A percentile compares a stretch with the other conserved stretches of the same genome.
phyloP scores from a whole-genome alignment of 2,329 filamentous ascomycete genomes.

The Epichloe glyceriae region DNA sequence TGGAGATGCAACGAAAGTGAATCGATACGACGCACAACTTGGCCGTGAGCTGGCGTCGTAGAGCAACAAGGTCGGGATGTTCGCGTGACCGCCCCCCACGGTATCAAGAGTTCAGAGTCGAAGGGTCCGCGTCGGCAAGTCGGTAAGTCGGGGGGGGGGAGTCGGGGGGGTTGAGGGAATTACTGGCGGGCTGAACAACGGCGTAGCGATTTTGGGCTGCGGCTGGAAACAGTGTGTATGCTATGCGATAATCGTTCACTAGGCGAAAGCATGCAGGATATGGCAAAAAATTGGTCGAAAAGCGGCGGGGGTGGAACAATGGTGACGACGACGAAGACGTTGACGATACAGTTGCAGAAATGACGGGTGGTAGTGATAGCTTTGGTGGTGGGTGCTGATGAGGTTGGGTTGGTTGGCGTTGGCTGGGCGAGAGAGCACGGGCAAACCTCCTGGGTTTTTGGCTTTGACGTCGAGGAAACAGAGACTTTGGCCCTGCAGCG shows the following conservation, averaged over 20 bases:
- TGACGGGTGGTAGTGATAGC: not conserved
- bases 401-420: constrained; percentile 2
- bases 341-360: constrained; percentile 1
- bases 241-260: not conserved
- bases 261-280: not conserved
- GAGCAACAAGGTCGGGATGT: constrained; percentile 10
- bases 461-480: not conserved
- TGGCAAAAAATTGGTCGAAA: not conserved
- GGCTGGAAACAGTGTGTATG: not conserved
- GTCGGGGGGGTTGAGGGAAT: not conserved
- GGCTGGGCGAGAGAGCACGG: not conserved
- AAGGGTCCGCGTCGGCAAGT: constrained; percentile 4
- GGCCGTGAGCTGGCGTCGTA: constrained; percentile 10
- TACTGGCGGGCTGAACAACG: not conserved
- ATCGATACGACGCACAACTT: constrained; percentile 6
- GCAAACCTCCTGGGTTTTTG: not conserved
- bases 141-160: not conserved
- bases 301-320: not conserved
- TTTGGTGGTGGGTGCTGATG: not conserved
- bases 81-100: constrained; percentile 17
- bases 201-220: not conserved
- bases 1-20: constrained; percentile 11
- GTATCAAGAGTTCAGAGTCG: constrained; percentile 4
- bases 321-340: not conserved
- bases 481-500: not conserved